Evolutionary conservation across 2,329 filamentous ascomycete genomes (phyloP), one percentile per base, ranked within the genome.

Genomic region (Chalaropsis ovoidea): DNA sequence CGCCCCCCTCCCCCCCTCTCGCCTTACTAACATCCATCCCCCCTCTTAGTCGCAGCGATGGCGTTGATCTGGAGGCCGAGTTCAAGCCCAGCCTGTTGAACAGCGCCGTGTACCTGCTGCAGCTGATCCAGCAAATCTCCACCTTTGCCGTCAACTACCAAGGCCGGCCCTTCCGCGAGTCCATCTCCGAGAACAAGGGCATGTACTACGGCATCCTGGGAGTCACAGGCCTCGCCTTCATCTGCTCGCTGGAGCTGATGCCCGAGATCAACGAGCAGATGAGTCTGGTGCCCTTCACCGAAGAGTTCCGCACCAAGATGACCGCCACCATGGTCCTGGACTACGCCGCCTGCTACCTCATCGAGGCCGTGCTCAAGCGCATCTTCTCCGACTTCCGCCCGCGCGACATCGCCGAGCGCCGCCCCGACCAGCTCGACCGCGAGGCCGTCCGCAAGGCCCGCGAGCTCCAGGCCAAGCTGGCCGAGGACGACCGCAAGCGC

Each of bases 121-220:
- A 97, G 73, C 86, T 99, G 63, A 97, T 99, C 75, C 94, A 99
- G 76, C 94, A 99, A 76, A 96, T 99, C 73, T 96, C 92, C 27
- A 99, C 94, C 2, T 99, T 99, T 72, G 92, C 94, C 68, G 96
- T 99, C 80, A 99, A 99, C 80, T 99, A 99, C 80, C 94, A 99
- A 77, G 94, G 94, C 67, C 88, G 94, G 10, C 94, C 94, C 13
- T 99, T 99, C 87, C 89, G 94, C 68, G 94, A 99, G 77, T 89
- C 88, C 24, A 90, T 99, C 70, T 87, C 88, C 4, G 94, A 96
- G 78, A 99, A 99, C 80, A 88, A 86, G 75, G 91, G 90, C 74
- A 99, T 99, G 94, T 99, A 94, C 79, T 99, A 89, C 81, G 94
- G 94, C 67, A 90, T 99, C 65, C 79, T 99, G 49, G 88, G 88